These are phyloP conservation scores for Lepiota brunneoincarnata DNA, from an alignment of 768 basidiomycete genomes.

Conservation along the genomic window DNA sequence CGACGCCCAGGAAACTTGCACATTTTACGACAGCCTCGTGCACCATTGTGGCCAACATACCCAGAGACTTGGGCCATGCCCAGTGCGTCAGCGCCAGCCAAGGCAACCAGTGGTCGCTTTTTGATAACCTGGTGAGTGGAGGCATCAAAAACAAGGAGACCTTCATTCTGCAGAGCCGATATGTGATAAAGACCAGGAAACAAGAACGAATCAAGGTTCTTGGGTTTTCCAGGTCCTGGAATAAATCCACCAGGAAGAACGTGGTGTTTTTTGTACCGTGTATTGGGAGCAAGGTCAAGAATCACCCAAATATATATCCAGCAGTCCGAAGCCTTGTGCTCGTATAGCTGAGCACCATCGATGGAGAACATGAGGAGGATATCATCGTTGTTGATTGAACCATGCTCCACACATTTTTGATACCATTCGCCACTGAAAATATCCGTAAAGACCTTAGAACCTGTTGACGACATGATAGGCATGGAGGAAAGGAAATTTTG, in stretches of 20 bases:
- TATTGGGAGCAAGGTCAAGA: constrained; percentile 21
- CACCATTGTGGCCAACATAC: constrained; percentile 27
- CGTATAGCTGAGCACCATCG: constrained; percentile 39
- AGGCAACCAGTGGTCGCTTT: constrained; percentile 17
- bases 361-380: constrained; percentile 29
- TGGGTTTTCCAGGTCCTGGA: constrained; percentile 32
- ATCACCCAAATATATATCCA: constrained; percentile 28
- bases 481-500: too few species aligned
- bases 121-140: constrained; percentile 12
- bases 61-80: constrained; percentile 30
- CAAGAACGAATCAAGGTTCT: constrained; percentile 30
- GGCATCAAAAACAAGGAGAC: constrained; percentile 30
- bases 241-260: constrained; percentile 20
- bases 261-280: constrained; percentile 24
- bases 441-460: constrained; percentile 18
- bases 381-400: constrained; percentile 23
- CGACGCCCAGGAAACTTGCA: constrained; percentile 1
- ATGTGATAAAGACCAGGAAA: constrained; percentile 33
- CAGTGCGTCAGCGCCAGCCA: constrained; percentile 31
- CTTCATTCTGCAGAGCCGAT: constrained; percentile 26
- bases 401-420: constrained; percentile 15
- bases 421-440: constrained; percentile 25
- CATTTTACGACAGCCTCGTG: constrained; percentile 10
- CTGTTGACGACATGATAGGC: too few species aligned
- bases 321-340: constrained; percentile 30